These are phyloP conservation scores for Trichoderma cornu-damae DNA, from an alignment of 2,329 filamentous ascomycete species.

Conservation along the genomic window DNA sequence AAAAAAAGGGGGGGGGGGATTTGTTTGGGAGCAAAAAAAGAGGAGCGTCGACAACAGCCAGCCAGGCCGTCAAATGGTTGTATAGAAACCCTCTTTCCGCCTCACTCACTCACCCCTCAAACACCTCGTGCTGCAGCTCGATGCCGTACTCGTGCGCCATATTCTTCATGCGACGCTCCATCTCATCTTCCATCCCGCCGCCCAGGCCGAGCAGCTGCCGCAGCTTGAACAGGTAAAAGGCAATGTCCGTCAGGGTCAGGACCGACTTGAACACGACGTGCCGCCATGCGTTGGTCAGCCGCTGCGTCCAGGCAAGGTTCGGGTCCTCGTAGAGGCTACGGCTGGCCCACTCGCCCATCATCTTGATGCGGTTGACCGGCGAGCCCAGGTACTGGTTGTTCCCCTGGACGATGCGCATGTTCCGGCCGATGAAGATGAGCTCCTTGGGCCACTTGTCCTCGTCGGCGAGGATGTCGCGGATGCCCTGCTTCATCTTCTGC, in stretches of 20 bases:
- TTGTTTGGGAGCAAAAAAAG: not conserved
- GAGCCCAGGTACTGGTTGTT: slow-evolving; percentile 89
- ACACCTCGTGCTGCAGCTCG: slow-evolving; percentile 81
- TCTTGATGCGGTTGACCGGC: slow-evolving; percentile 88
- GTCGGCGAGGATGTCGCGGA: slow-evolving; percentile 68
- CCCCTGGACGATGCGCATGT: slow-evolving; percentile 86
- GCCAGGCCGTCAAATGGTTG: not conserved
- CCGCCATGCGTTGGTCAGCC: slow-evolving; percentile 63
- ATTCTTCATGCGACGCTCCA: slow-evolving; percentile 79
- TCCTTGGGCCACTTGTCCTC: slow-evolving; percentile 87
- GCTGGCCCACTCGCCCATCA: slow-evolving; percentile 86
- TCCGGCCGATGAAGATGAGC: slow-evolving; percentile 85
- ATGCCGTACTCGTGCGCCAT: slow-evolving; percentile 91
- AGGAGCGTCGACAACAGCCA: not conserved
- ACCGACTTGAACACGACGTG: slow-evolving; percentile 81
- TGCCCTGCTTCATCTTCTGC: slow-evolving; percentile 66
- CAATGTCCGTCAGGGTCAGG: slow-evolving; percentile 68
- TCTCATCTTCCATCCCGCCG: slow-evolving; percentile 87
- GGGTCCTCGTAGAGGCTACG: slow-evolving; percentile 72
- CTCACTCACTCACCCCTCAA: slow-evolving; percentile 61
- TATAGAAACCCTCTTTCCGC: not conserved
- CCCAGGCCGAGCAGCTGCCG: slow-evolving; percentile 72
- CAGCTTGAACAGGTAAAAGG: slow-evolving; percentile 76
- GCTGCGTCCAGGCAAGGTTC: slow-evolving; percentile 56
- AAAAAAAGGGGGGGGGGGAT: no score